Conservation (phyloP, 2,329 filamentous ascomycete genomes). For the Colletotrichum sp. region DNA sequence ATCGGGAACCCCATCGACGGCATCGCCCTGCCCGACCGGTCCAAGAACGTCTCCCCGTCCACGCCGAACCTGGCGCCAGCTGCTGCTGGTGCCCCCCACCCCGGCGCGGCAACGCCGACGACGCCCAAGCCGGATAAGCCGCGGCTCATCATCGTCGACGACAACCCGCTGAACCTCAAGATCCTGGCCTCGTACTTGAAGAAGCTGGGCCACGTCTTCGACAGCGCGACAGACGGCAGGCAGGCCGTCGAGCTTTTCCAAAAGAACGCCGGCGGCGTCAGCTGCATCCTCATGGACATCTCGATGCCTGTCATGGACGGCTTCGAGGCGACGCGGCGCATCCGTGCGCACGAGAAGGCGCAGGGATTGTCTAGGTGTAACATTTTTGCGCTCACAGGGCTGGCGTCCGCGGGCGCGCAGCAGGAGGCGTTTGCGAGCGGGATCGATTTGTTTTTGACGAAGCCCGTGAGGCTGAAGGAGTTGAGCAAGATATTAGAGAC, state of each 20-base stretch:
- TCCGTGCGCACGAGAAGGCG: conserved; percentile 53
- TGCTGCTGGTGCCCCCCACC: too few relatives aligned
- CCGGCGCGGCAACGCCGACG: background rate
- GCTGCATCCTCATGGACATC: conserved; percentile 50
- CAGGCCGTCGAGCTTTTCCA: conserved; percentile 35
- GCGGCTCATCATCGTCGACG: conserved; percentile 41
- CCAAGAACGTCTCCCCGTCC: background rate
- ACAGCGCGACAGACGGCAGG: conserved; percentile 36
- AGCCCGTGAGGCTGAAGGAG: conserved; percentile 52
- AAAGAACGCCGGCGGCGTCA: conserved; percentile 24
- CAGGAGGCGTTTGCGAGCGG: conserved; percentile 59
- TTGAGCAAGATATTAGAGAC: conserved; percentile 25
- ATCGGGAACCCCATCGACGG: rapidly evolving
- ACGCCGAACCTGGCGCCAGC: too few relatives aligned
- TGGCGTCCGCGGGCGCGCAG: conserved; percentile 53
- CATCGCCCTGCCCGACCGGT: background rate
- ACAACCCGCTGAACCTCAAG: conserved; percentile 45
- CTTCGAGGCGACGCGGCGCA: conserved; percentile 51
- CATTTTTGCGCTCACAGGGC: conserved; percentile 58
- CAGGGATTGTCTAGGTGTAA: conserved; percentile 42
- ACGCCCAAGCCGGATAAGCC: background rate
- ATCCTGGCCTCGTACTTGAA: conserved; percentile 37
- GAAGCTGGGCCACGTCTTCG: conserved; percentile 32
- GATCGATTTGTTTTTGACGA: conserved; percentile 59
- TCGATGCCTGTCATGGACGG: conserved; percentile 65